These are phyloP conservation scores for Colletotrichum acutatum DNA, from an alignment of 2,329 filamentous ascomycete genomes.

Conservation along the genomic window DNA sequence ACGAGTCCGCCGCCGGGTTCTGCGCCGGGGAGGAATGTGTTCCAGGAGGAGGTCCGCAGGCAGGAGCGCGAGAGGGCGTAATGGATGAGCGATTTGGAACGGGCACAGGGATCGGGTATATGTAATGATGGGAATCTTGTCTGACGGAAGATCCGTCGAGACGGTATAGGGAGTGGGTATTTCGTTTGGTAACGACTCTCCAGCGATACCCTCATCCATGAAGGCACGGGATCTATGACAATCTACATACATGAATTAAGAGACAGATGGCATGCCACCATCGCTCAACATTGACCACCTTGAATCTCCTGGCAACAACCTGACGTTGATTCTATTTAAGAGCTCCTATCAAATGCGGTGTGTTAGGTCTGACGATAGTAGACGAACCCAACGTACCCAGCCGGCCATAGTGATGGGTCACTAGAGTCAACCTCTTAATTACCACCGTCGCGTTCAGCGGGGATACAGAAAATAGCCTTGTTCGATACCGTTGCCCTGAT, in stretches of 20 bases:
- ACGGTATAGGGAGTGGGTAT: neutral
- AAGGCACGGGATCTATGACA: constrained; percentile 13
- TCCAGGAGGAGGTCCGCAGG: constrained; percentile 49
- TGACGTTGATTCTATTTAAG: neutral
- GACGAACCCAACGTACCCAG: neutral
- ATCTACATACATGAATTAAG: constrained; percentile 23
- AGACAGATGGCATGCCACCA: neutral
- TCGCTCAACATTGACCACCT: neutral
- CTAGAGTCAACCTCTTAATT: neutral
- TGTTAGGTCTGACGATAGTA: neutral
- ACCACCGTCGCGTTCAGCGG: neutral
- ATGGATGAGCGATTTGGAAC: neutral
- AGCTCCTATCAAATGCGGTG: neutral
- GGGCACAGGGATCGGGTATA: neutral
- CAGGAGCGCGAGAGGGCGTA: constrained; percentile 42
- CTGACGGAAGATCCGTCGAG: neutral
- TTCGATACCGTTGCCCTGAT: too few relatives aligned
- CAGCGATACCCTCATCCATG: neutral
- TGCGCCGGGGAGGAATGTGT: constrained; percentile 44
- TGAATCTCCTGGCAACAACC: neutral
- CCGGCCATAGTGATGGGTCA: neutral
- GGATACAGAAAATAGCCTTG: too few relatives aligned
- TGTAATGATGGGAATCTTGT: constrained; percentile 11
- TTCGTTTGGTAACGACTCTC: constrained; percentile 29
- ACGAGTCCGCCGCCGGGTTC: constrained; percentile 32